Evolutionary conservation across 345 rosid genomes (phyloP).

Genomic region (Corchorus olitorius): DNA sequence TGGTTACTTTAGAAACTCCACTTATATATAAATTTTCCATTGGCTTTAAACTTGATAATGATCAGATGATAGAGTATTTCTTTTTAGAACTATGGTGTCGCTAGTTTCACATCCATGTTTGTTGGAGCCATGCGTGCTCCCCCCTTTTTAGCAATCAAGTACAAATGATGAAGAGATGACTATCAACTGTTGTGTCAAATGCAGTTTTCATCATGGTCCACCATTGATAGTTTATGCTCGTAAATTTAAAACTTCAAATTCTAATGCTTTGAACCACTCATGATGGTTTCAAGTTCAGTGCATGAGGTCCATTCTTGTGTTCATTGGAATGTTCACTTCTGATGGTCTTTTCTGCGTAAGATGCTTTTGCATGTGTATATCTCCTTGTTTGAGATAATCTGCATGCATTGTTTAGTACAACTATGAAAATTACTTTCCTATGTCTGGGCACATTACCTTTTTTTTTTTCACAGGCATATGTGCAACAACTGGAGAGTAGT

Average conservation of each 20-base stretch:
- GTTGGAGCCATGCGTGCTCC: background rate
- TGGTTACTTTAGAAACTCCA: background rate
- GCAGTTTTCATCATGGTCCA: background rate
- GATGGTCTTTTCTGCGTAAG: slow-evolving; percentile 2
- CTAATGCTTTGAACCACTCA: background rate
- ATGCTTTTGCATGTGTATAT: background rate
- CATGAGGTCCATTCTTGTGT: background rate
- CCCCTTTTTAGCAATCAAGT: background rate
- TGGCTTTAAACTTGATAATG: background rate
- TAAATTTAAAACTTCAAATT: background rate
- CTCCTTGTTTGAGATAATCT: background rate
- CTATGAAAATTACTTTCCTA: slow-evolving; percentile 3
- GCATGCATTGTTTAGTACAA: background rate
- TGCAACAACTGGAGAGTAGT: slow-evolving; percentile 97
- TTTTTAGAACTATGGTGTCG: background rate
- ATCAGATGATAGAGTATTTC: background rate
- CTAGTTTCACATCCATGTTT: background rate
- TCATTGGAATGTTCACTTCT: slow-evolving; percentile 2
- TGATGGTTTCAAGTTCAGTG: background rate
- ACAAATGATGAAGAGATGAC: background rate
- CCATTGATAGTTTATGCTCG: background rate
- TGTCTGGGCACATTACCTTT: slow-evolving; percentile 7
- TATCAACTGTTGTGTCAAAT: background rate
- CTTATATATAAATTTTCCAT: background rate
- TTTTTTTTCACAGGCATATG: slow-evolving; percentile 70